Percentiles rank a stretch among this genome's conserved stretches.
Evolutionary conservation across 2,329 filamentous ascomycete genomes (phyloP).

Genomic region (Pseudopithomyces maydicus): DNA sequence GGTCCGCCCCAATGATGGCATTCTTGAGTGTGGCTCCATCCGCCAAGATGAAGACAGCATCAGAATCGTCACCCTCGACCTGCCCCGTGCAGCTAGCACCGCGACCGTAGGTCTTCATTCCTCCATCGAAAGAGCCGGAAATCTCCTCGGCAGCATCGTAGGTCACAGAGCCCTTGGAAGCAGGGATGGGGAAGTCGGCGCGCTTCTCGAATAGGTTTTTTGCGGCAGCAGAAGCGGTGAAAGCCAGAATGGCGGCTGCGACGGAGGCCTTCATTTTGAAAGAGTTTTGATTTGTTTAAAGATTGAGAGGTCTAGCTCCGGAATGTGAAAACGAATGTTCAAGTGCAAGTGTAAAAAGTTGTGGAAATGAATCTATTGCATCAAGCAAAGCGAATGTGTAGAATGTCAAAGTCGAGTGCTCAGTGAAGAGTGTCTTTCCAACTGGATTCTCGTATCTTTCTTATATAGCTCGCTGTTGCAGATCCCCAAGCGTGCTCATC

Average conservation of each 20-base stretch:
- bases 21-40: slow-evolving; percentile 56
- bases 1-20: slow-evolving; percentile 57
- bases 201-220: slow-evolving; percentile 36
- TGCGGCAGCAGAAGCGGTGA: slow-evolving; percentile 35
- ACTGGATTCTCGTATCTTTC: neutral
- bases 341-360: slow-evolving; percentile 8
- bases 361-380: slow-evolving; percentile 10
- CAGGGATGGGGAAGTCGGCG: slow-evolving; percentile 34
- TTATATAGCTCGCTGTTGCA: slow-evolving; percentile 8
- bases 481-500: neutral
- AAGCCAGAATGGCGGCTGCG: slow-evolving; percentile 31
- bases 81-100: slow-evolving; percentile 45
- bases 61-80: slow-evolving; percentile 47
- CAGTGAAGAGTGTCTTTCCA: slow-evolving; percentile 10
- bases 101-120: slow-evolving; percentile 27
- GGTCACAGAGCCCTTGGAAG: slow-evolving; percentile 39
- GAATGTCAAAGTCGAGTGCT: slow-evolving; percentile 1
- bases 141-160: slow-evolving; percentile 13
- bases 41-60: slow-evolving; percentile 57
- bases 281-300: slow-evolving; percentile 6
- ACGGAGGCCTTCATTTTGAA: slow-evolving; percentile 42
- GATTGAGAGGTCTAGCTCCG: slow-evolving; percentile 21
- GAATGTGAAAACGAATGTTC: slow-evolving; percentile 23
- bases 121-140: slow-evolving; percentile 28
- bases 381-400: slow-evolving; percentile 14